Evolutionary conservation across 192 early-diverging fungal species (phyloP), one percentile per base, ranked within the genome.

Genomic region (Linnemannia schmuckeri): DNA sequence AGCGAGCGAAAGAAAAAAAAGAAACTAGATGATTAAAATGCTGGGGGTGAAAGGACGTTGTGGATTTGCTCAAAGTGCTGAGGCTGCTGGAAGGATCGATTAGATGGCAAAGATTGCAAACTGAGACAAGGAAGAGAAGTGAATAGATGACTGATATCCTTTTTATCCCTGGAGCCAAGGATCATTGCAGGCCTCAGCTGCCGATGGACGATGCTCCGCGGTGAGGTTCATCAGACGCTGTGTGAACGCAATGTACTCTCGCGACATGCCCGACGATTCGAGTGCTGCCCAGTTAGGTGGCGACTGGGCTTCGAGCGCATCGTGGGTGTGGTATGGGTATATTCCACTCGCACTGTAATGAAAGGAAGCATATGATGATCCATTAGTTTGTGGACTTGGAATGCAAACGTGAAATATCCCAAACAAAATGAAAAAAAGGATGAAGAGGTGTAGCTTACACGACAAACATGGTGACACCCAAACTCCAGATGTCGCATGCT

Each of bases 381-480:
- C 0, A n/a, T 46, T 57, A 74, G 6, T 42, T 69, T 35, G 9
- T 30, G 6, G 13, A 77, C 6, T 6, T 1, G 38, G 6, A 10
- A 9, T 2, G 13, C 4, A 40, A 42, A 1, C 57, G 18, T 15
- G 47, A 33, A 22, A 6, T 8, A 17, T 24, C 55, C 52, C 4
- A 13, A 12, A 52, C 7, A 68, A 52, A 6, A 27, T 44, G 57
- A 35, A 57, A 68, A 38, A 55, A 54, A 61, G 20, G 15, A 30
- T 1, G 44, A 46, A 0, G 20, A 70, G 24, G n/a, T n/a, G 54
- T 18, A 49, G 81, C 85, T 78, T 87, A 87, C 85, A 87, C 76
- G 18, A 87, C 85, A 78, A 87, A 87, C 85, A 87, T 87, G 76
- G 85, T 87, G 20, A 87, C 85, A 15, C 85, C 85, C 70, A 87